phyloP scores from a whole-genome alignment of 805 yeast genomes.

The Sugiyamaella smithiae region DNA sequence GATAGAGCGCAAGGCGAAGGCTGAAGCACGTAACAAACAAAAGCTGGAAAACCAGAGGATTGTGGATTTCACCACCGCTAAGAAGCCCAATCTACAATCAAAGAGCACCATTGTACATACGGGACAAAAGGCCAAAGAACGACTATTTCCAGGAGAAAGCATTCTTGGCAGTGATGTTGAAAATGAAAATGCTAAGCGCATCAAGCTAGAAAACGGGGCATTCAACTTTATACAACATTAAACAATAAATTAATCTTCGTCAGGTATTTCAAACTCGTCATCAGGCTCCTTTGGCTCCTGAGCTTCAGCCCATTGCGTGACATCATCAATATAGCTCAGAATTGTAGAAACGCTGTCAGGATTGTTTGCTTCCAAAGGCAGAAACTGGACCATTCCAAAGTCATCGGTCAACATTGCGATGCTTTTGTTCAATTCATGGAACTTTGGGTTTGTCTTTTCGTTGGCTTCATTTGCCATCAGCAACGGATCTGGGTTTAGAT shows the following conservation, averaged over 20 bases:
- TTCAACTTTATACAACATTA: not conserved
- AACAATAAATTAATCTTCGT: constrained; percentile 44
- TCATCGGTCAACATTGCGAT: constrained; percentile 93
- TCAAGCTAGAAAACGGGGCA: constrained; percentile 1
- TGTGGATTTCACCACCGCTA: constrained; percentile 4
- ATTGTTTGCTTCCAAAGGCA: constrained; percentile 79
- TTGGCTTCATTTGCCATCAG: constrained; percentile 55
- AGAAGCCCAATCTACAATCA: constrained; percentile 7
- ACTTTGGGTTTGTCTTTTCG: constrained; percentile 56
- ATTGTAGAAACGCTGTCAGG: constrained; percentile 78
- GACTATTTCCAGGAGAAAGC: too few species aligned
- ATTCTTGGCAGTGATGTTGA: too few species aligned
- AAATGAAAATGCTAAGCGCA: constrained; percentile 6
- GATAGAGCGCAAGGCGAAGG: constrained; percentile 13
- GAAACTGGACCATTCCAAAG: constrained; percentile 97
- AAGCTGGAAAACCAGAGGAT: constrained; percentile 5
- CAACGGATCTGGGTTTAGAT: constrained; percentile 87
- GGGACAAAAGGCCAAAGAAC: too few species aligned
- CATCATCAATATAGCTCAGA: constrained; percentile 88
- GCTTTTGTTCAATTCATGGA: constrained; percentile 66
- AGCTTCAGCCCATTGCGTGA: constrained; percentile 95
- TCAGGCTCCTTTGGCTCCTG: constrained; percentile 97
- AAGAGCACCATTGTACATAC: too few species aligned
- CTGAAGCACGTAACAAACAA: not conserved
- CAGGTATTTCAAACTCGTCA: constrained; percentile 52